phyloP scores from a whole-genome alignment of 371 early-diverging fungal species.

The Rhizomucor pusillus region DNA sequence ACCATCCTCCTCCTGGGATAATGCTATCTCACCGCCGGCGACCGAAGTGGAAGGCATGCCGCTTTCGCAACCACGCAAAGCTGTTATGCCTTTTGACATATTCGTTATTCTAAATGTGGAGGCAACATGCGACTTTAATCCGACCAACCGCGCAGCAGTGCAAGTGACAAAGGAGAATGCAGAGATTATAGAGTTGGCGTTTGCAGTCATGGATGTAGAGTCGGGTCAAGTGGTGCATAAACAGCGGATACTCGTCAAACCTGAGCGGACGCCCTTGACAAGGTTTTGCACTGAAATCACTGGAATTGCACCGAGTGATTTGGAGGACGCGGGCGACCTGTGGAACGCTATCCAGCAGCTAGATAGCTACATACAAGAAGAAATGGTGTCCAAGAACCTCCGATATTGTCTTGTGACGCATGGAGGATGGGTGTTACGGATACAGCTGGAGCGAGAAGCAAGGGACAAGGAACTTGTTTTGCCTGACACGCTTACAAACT shows the following conservation, averaged over 20 bases:
- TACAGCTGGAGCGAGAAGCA: slow-evolving; percentile 72
- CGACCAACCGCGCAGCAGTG: slow-evolving; percentile 55
- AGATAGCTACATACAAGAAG: slow-evolving; percentile 55
- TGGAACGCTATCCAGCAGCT: slow-evolving; percentile 56
- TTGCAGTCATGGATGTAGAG: slow-evolving; percentile 36
- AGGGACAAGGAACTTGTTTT: slow-evolving; percentile 66
- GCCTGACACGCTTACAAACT: slow-evolving; percentile 55
- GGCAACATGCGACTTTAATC: slow-evolving; percentile 73
- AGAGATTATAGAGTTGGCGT: slow-evolving; percentile 30
- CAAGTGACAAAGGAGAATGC: slow-evolving; percentile 57
- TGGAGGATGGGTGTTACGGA: slow-evolving; percentile 74
- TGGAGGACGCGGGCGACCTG: slow-evolving; percentile 57
- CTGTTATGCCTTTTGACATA: slow-evolving; percentile 52
- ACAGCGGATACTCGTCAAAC: slow-evolving; percentile 63
- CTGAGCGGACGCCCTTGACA: slow-evolving; percentile 63
- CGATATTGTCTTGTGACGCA: slow-evolving; percentile 76
- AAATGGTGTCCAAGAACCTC: slow-evolving; percentile 53
- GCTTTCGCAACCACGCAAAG: slow-evolving; percentile 7
- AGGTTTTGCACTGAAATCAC: slow-evolving; percentile 66
- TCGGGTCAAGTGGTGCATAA: slow-evolving; percentile 54
- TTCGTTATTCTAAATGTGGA: slow-evolving; percentile 69
- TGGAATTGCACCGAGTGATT: slow-evolving; percentile 58
- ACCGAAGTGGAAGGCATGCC: too few species aligned
- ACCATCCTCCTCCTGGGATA: too few species aligned
- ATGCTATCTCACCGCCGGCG: too few species aligned